Conservation (phyloP, 2,329 filamentous ascomycete species). For the Pestalotiopsis sp. region DNA sequence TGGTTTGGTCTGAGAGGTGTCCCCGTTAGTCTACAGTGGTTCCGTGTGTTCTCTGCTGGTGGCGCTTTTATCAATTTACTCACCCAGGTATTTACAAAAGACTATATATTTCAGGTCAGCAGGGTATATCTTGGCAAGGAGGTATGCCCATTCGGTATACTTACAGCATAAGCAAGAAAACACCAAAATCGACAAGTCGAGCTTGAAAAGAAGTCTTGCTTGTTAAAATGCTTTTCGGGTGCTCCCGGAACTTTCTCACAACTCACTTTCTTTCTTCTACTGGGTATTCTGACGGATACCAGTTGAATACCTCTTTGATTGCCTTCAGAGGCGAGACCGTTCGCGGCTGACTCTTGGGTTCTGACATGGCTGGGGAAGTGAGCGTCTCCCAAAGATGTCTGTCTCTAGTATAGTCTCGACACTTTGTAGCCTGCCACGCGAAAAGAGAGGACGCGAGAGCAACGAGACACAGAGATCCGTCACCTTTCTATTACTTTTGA, state of each 20-base stretch:
- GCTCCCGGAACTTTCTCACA: neutral
- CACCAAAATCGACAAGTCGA: slow-evolving; percentile 34
- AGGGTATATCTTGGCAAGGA: neutral
- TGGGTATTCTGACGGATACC: slow-evolving; percentile 35
- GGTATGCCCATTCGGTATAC: slow-evolving; percentile 11
- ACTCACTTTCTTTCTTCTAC: slow-evolving; percentile 31
- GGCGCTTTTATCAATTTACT: neutral
- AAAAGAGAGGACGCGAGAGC: neutral
- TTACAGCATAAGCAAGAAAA: slow-evolving; percentile 35
- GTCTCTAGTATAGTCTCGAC: neutral
- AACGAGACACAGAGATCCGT: neutral
- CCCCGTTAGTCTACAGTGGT: neutral
- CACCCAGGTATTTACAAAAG: slow-evolving; percentile 36
- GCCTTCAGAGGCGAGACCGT: slow-evolving; percentile 14
- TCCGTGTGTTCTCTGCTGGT: neutral
- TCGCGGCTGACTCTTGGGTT: slow-evolving; percentile 1
- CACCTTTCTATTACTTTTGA: neutral
- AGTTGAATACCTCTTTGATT: slow-evolving; percentile 36
- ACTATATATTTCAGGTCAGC: slow-evolving; percentile 21
- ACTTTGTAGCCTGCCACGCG: neutral
- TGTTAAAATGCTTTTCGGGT: neutral
- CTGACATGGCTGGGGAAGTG: slow-evolving; percentile 12
- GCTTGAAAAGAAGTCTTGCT: slow-evolving; percentile 33
- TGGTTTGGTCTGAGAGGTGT: slow-evolving; percentile 27
- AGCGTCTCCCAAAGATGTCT: neutral